Percentiles rank a stretch among this genome's conserved stretches.
These are phyloP conservation scores for Salvia hispanica DNA, from an alignment of 257 asterid genomes.

Conservation along the genomic window DNA sequence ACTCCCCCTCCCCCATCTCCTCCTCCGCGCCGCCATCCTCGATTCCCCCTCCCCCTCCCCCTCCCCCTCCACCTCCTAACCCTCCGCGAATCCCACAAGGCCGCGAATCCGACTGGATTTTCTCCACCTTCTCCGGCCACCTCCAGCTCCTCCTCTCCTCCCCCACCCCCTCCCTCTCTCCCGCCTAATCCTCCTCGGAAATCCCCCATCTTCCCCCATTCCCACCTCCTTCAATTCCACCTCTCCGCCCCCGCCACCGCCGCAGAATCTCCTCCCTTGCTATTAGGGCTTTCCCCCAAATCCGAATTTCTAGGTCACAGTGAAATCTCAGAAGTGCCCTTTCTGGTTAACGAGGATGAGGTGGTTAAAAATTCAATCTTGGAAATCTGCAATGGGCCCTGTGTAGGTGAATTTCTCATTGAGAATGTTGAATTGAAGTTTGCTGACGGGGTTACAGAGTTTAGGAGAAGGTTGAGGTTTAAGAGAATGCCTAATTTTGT, in stretches of 20 bases:
- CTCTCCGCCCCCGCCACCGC: slow-evolving; percentile 12
- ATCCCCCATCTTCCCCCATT: slow-evolving; percentile 26
- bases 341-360: slow-evolving; percentile 69
- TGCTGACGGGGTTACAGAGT: slow-evolving; percentile 44
- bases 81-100: slow-evolving; percentile 56
- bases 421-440: slow-evolving; percentile 70
- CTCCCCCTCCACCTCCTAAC: slow-evolving; percentile 25
- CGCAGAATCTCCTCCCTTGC: slow-evolving; percentile 41
- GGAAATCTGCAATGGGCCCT: slow-evolving; percentile 62
- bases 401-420: slow-evolving; percentile 70
- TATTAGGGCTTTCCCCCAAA: slow-evolving; percentile 67
- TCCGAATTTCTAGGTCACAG: slow-evolving; percentile 42
- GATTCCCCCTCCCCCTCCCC: slow-evolving; percentile 77
- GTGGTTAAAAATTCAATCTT: slow-evolving; percentile 50
- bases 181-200: slow-evolving; percentile 69
- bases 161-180: slow-evolving; percentile 50
- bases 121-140: slow-evolving; percentile 78
- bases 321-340: slow-evolving; percentile 53
- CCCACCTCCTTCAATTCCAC: slow-evolving; percentile 41
- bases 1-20: slow-evolving; percentile 48
- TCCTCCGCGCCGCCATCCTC: slow-evolving; percentile 66
- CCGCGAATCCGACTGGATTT: slow-evolving; percentile 89
- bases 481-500: slow-evolving; percentile 87
- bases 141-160: slow-evolving; percentile 73
- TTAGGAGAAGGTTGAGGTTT: slow-evolving; percentile 87